Evolutionary conservation across 805 yeast genomes (phyloP), one percentile per base, ranked within the genome.

Genomic region (Ogataea neopini): DNA sequence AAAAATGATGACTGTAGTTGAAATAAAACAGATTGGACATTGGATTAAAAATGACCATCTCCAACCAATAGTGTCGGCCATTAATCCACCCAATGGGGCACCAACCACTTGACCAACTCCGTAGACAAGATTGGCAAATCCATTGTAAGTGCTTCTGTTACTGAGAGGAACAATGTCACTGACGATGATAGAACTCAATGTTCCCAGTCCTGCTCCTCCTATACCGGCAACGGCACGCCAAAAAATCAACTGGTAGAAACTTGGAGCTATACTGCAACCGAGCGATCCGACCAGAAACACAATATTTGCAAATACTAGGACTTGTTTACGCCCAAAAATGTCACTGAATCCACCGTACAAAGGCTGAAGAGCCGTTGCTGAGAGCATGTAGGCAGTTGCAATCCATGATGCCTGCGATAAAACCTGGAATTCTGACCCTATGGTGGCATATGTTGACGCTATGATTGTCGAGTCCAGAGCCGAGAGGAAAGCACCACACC

Each of bases 201-300:
- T 30, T 30, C 34, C 34, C 3, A 30, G 18, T 6, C 34, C 34
- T 5, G 34, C 34, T n/a, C 34, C 34, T 3, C 34, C 34, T 6
- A 30, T 15, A n/a, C 34, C 34, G 15, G 34, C 34, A n/a, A 30
- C 18, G 8, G 34, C 34, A 30, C 34, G 34, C 34, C 34, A 30
- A 11, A 30, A 30, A 30, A 30, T 30, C 15, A 30, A 9, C 3
- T 30, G 34, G 34, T 30, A 30, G 8, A 30, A 30, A n/a, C 34
- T 30, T n/a, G 34, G 34, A 30, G 34, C 34, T 11, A 30, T 30
- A 18, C 34, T 30, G 17, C 34, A 30, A 30, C 34, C 34, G 15
- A 30, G 34, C 6, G 34, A 30, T n/a, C 34, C 34, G 5, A 30
- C 17, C 34, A 30, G 18, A 9, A 30, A 30, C 5, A 30, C 34